Evolutionary conservation across 768 basidiomycete species (phyloP).

Genomic region (Podaxis sp.): DNA sequence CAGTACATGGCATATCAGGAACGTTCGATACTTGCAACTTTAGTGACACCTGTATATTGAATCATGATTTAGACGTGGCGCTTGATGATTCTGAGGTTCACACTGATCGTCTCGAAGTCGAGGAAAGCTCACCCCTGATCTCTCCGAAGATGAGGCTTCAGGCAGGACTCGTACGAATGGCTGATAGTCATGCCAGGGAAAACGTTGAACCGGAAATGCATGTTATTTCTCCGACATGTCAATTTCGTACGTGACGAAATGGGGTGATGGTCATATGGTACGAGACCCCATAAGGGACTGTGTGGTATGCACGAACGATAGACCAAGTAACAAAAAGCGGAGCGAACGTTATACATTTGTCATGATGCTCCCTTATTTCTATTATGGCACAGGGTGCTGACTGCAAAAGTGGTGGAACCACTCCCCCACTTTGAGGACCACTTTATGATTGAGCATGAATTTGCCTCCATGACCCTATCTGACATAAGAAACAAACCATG

Average conservation of each 20-base stretch:
- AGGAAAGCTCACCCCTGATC: neutral
- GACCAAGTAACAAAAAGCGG: neutral
- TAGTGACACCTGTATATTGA: neutral
- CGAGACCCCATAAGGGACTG: neutral
- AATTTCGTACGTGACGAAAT: neutral
- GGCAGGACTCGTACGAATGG: neutral
- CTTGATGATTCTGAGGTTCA: neutral
- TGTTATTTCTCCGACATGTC: neutral
- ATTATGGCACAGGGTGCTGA: neutral
- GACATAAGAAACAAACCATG: neutral
- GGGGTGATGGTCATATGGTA: neutral
- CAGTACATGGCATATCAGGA: neutral
- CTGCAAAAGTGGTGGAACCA: neutral
- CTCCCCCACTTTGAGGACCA: neutral
- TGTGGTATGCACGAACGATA: neutral
- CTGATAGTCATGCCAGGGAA: neutral
- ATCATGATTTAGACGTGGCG: neutral
- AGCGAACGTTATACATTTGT: neutral
- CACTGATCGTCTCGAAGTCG: conserved; percentile 4
- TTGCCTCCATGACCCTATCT: neutral
- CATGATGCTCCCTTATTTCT: neutral
- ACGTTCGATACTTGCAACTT: neutral
- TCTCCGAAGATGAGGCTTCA: neutral
- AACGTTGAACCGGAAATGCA: neutral
- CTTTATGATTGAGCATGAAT: neutral